phyloP scores from a whole-genome alignment of 495 filamentous ascomycete species.

The Hypoxylon rickii region DNA sequence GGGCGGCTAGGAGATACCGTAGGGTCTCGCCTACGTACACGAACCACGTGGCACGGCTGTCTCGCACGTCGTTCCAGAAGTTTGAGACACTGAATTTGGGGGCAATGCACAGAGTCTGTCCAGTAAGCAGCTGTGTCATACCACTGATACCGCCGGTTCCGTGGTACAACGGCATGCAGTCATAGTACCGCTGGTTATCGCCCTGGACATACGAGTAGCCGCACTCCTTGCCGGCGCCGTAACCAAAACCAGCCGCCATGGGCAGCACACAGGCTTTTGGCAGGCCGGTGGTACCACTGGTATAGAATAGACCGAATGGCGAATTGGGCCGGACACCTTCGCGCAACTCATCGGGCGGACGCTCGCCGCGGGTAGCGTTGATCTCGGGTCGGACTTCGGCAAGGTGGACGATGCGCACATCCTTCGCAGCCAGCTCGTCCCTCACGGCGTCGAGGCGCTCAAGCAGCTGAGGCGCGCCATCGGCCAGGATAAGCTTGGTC shows the following conservation, averaged over 20 bases:
- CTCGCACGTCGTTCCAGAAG: constrained; percentile 78
- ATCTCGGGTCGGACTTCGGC: constrained; percentile 55
- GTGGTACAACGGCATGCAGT: constrained; percentile 83
- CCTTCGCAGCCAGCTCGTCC: constrained; percentile 52
- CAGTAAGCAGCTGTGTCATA: constrained; percentile 58
- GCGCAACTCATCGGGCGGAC: constrained; percentile 56
- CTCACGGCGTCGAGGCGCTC: constrained; percentile 60
- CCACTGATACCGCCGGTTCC: constrained; percentile 67
- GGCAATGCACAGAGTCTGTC: constrained; percentile 67
- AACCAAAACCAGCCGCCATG: constrained; percentile 42
- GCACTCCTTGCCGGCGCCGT: constrained; percentile 34
- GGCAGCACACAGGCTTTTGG: constrained; percentile 66
- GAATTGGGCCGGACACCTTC: constrained; percentile 50
- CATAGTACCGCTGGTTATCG: constrained; percentile 65
- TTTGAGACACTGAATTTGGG: constrained; percentile 69
- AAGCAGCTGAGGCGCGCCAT: constrained; percentile 60
- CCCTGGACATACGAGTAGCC: constrained; percentile 33
- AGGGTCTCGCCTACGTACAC: constrained; percentile 85
- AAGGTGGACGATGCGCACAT: constrained; percentile 59
- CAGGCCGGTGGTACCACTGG: constrained; percentile 70
- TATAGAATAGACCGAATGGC: constrained; percentile 69
- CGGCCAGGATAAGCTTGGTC: constrained; percentile 66
- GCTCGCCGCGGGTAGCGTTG: constrained; percentile 47
- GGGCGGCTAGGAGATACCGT: constrained; percentile 73
- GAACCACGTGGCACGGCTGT: constrained; percentile 69